phyloP scores from a whole-genome alignment of 805 yeast species.

The Wickerhamiella azymoides region DNA sequence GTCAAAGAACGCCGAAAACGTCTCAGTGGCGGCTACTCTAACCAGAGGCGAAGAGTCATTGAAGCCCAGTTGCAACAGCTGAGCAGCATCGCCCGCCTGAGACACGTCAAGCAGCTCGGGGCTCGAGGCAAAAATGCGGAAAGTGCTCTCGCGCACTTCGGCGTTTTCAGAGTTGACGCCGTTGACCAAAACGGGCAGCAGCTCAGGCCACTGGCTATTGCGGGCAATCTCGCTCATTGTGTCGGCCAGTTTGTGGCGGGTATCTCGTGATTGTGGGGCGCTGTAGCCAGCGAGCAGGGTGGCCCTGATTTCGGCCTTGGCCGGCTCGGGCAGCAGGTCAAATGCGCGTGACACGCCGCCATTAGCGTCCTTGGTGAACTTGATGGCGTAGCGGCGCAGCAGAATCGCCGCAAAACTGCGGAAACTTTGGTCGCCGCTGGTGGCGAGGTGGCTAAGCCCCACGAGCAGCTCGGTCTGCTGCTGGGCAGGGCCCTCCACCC shows the following conservation, averaged over 20 bases:
- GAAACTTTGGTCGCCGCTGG: constrained; percentile 40
- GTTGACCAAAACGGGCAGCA: constrained; percentile 59
- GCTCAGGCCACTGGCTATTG: constrained; percentile 58
- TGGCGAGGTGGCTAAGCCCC: constrained; percentile 71
- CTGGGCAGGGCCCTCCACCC: constrained; percentile 43
- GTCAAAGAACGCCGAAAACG: constrained; percentile 82
- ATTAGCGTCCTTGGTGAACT: constrained; percentile 53
- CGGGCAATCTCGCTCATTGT: constrained; percentile 87
- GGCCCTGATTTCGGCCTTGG: constrained; percentile 47
- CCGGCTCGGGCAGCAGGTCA: constrained; percentile 49
- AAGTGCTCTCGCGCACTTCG: constrained; percentile 75
- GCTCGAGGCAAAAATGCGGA: constrained; percentile 71
- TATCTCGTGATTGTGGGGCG: constrained; percentile 51
- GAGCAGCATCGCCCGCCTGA: constrained; percentile 38
- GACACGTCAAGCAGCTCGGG: constrained; percentile 55
- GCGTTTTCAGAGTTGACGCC: constrained; percentile 42
- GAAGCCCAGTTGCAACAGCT: constrained; percentile 69
- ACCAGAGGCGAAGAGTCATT: constrained; percentile 70
- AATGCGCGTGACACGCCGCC: constrained; percentile 60
- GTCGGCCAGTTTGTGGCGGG: constrained; percentile 85
- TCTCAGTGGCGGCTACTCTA: constrained; percentile 79
- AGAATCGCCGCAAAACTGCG: constrained; percentile 72
- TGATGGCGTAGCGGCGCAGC: constrained; percentile 73
- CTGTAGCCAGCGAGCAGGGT: constrained; percentile 59
- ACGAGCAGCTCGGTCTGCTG: constrained; percentile 57